These are phyloP conservation scores for Ascochyta viciae-villosae DNA, from an alignment of 2,329 filamentous ascomycete genomes.

Conservation along the genomic window DNA sequence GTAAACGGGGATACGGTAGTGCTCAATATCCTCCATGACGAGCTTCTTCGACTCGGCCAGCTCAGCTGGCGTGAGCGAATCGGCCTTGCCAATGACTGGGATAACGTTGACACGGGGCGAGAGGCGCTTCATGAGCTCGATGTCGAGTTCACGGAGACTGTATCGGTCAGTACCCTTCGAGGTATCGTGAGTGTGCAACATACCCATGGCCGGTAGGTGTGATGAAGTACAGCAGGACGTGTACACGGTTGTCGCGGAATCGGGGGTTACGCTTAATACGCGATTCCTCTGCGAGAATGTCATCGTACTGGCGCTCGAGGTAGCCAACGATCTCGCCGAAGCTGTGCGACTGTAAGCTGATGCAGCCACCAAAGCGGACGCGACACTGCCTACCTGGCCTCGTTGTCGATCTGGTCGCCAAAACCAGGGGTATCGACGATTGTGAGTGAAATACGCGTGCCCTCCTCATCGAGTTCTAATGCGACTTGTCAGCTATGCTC, in stretches of 20 bases:
- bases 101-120: slow-evolving; percentile 99
- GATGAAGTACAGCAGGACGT: slow-evolving; percentile 99
- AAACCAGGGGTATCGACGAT: slow-evolving; percentile 99
- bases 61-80: slow-evolving; percentile 94
- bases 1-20: slow-evolving; percentile 99
- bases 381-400: slow-evolving; percentile 75
- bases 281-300: slow-evolving; percentile 98
- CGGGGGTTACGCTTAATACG: slow-evolving; percentile 99
- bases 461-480: slow-evolving; percentile 90
- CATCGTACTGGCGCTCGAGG: slow-evolving; percentile 98
- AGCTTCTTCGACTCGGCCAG: slow-evolving; percentile 99
- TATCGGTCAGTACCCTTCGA: slow-evolving; percentile 22
- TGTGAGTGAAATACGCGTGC: slow-evolving; percentile 95
- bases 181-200: slow-evolving; percentile 37
- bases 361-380: neutral
- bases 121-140: slow-evolving; percentile 99
- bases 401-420: slow-evolving; percentile 98
- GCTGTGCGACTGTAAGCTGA: slow-evolving; percentile 58
- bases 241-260: slow-evolving; percentile 98
- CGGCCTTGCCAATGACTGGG: slow-evolving; percentile 97
- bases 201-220: slow-evolving; percentile 95
- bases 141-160: slow-evolving; percentile 97
- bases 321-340: slow-evolving; percentile 98
- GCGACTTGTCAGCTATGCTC: slow-evolving; percentile 12
- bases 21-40: slow-evolving; percentile 99